Evolutionary conservation across 2,329 filamentous ascomycete species (phyloP).

Genomic region (Fusarium kyushuense): DNA sequence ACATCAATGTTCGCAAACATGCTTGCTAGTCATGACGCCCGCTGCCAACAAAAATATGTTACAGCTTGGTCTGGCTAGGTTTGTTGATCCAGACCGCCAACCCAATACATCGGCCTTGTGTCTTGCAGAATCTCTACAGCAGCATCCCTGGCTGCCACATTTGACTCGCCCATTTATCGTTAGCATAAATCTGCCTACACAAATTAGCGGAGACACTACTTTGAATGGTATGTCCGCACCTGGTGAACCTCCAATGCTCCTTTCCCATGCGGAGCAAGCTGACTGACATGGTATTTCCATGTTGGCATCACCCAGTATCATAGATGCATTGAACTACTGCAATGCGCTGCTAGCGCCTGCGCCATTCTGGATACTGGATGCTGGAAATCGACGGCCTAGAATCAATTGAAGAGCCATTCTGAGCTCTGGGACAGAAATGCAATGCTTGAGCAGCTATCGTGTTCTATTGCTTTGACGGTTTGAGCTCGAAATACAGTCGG

Average conservation of each 20-base stretch:
- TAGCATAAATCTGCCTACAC: slow-evolving; percentile 18
- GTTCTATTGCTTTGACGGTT: not conserved
- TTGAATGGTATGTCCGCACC: slow-evolving; percentile 22
- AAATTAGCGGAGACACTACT: slow-evolving; percentile 14
- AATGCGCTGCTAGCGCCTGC: slow-evolving; percentile 40
- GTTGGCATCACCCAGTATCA: slow-evolving; percentile 28
- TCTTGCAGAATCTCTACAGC: slow-evolving; percentile 36
- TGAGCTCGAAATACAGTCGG: not conserved
- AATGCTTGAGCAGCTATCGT: not conserved
- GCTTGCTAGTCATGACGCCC: not conserved
- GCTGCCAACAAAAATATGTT: not conserved
- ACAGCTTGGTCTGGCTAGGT: not conserved
- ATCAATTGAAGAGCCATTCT: slow-evolving; percentile 25
- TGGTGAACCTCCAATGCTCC: slow-evolving; percentile 31
- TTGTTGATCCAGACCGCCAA: slow-evolving; percentile 36
- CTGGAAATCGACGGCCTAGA: slow-evolving; percentile 37
- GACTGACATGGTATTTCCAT: slow-evolving; percentile 33
- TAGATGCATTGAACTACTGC: slow-evolving; percentile 47
- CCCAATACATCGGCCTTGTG: slow-evolving; percentile 24
- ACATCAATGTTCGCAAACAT: slow-evolving; percentile 5
- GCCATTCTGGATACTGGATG: slow-evolving; percentile 29
- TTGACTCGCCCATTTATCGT: slow-evolving; percentile 16
- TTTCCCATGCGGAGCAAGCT: slow-evolving; percentile 31
- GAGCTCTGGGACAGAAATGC: slow-evolving; percentile 1
- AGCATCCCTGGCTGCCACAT: slow-evolving; percentile 25